Percentiles rank a stretch among this genome's conserved stretches.
phyloP scores from a whole-genome alignment of 2,329 filamentous ascomycete species.

The Fusarium coicis region DNA sequence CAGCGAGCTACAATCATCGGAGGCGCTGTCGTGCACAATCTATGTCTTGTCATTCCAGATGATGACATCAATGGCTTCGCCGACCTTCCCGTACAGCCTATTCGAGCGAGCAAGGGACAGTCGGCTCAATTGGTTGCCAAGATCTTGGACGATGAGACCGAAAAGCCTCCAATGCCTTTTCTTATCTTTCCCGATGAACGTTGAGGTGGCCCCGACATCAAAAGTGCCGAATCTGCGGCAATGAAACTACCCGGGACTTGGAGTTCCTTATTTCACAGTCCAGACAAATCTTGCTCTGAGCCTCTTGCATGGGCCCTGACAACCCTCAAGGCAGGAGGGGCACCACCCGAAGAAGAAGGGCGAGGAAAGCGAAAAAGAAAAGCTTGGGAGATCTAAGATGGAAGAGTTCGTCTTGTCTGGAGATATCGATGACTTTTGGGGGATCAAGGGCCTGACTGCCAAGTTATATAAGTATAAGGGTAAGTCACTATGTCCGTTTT shows the following conservation, averaged over 20 bases:
- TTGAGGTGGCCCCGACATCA: not conserved
- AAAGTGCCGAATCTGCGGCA: rapidly evolving
- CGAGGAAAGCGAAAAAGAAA: rapidly evolving
- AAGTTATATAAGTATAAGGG: not conserved
- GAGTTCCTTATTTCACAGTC: not conserved
- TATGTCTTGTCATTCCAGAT: not conserved
- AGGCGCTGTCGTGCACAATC: not conserved
- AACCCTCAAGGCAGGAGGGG: not conserved
- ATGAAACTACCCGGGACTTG: not conserved
- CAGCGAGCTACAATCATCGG: not conserved
- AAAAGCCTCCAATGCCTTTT: not conserved
- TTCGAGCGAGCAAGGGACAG: not conserved
- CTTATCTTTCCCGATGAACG: not conserved
- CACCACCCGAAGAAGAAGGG: rapidly evolving
- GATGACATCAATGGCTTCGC: not conserved
- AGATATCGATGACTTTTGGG: not conserved
- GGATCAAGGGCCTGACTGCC: not conserved
- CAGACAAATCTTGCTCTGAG: rapidly evolving
- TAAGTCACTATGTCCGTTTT: rapidly evolving
- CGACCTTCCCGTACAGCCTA: not conserved
- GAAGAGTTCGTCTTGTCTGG: not conserved
- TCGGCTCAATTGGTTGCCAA: not conserved
- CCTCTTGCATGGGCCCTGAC: not conserved
- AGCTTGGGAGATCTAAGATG: not conserved
- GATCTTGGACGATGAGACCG: not conserved